Evolutionary conservation across 2,329 filamentous ascomycete genomes (phyloP), one percentile per base, ranked within the genome.

Genomic region (Aspergillus puulaauensis): DNA sequence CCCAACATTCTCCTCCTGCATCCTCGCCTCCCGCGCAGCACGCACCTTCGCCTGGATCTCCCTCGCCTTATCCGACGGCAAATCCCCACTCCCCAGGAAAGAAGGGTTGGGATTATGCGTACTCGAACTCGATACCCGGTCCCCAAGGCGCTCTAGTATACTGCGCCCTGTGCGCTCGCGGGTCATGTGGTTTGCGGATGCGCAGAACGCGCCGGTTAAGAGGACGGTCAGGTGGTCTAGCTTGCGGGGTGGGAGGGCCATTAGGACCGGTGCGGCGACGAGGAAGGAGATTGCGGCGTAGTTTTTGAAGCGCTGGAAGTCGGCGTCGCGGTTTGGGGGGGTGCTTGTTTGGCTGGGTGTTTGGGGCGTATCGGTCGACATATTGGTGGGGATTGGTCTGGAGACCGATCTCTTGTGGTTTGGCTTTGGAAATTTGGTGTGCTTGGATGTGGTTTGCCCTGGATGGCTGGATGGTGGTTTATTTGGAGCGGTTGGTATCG

Each of bases 291-390:
- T 61, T n/a, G 75, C 72, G 24, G 75, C 67, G 60, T 74, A 74
- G 60, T 68, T 68, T 58, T 77, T 78, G 69, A 77, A 76, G 54
- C 67, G 70, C 39, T 70, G 50, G 63, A 71, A 78, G 61, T 77
- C 75, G 51, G 68, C 71, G 59, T 68, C 65, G 51, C 74, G 70
- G 46, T 51, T 48, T 53, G 53, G 6, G 40, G 19, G 2, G 12
- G 31, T 7, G 23, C 27, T 9, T 8, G 48, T 17, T 27, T 33
- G 44, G 41, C 21, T 23, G 8, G 15, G 33, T 17, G 2, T 27
- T 35, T 44, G 37, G 6, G 31, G 21, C 2, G 37, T 27, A 12
- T 27, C 24, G 6, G 24, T 23, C 7, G 46, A 46, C 40, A 27
- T 46, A 14, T 21, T 27, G 44, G 44, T 14, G 12, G 23, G 15